Percentiles rank a stretch among this genome's conserved stretches.
Evolutionary conservation across 2,329 filamentous ascomycete genomes (phyloP).

Genomic region (Monilinia fructigena): DNA sequence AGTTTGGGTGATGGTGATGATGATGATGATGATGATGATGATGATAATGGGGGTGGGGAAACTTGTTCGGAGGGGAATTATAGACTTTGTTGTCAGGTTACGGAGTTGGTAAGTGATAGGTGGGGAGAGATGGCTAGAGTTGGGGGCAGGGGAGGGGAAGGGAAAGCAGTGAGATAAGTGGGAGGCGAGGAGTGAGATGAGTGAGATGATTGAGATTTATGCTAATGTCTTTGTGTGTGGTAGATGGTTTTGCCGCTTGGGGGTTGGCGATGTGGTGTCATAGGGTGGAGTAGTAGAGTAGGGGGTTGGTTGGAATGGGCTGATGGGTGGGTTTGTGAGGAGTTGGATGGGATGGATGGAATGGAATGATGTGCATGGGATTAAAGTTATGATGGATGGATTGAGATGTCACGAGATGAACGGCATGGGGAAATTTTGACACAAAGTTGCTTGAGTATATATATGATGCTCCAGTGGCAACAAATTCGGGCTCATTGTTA

Average conservation of each 20-base stretch:
- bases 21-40: no score
- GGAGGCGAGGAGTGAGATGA: no score
- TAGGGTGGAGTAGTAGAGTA: not conserved
- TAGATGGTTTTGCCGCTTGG: slow-evolving; percentile 9
- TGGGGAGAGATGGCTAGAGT: no score
- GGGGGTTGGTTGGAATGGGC: no score
- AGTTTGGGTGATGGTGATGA: not conserved
- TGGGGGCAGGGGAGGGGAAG: no score
- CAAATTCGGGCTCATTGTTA: not conserved
- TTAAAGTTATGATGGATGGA: no score
- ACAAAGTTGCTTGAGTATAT: not conserved
- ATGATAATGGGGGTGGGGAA: no score
- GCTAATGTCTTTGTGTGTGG: not conserved
- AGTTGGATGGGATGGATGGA: not conserved
- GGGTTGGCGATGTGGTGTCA: slow-evolving; percentile 14
- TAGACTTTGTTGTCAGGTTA: slow-evolving; percentile 16
- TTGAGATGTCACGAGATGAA: not conserved
- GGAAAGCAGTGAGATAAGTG: not conserved
- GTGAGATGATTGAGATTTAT: not conserved
- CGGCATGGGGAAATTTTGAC: not conserved
- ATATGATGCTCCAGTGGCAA: not conserved
- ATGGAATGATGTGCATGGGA: not conserved
- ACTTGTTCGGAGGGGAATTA: not conserved
- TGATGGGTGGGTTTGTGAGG: not conserved
- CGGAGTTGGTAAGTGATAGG: slow-evolving; percentile 8